Base-by-base conservation (phyloP, 73 alveolate genomes). In the Diophrys appendiculata region DNA sequence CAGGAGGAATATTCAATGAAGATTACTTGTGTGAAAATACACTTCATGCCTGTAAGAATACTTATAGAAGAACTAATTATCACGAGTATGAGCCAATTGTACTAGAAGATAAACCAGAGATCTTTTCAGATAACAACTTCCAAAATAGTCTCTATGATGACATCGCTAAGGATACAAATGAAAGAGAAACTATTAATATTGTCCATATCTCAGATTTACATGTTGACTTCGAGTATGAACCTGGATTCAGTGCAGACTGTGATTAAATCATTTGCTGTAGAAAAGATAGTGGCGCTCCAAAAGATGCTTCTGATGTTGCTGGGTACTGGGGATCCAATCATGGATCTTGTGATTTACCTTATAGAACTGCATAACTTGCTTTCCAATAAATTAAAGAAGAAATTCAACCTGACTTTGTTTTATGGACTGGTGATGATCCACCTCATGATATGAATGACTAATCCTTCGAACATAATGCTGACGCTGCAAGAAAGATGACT, bases 401-500 rank as follows among this genome's bases (percentile, higher is more conserved):
- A 30, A 0, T 65, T 27, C 78, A 88, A 24, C 86, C 92, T 27
- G 97, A 92, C 80, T 77, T 88, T 33, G 83, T 92, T 29, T 77
- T 92, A 65, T 92, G 95, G 95, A 88, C 95, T n/a, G 97, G 97
- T 22, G 97, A 92, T 80, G 84, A 78, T 76, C 86, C 89, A 0
- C 91, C 93, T 0, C 97, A 92, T 77, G 95, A 88, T 70, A 53
- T 60, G 2, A 11, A n/a, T 5, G 60, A 43, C 18, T 18, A 43
- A 43, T 43, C 60, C 60, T 18, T 43, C 65, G 52, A 32, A 27
- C 73, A 31, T 2, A 52, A 54, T 55, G 24, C 79, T 0, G 74
- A 33, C 29, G 33, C 88, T 2, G n/a, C 56, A 76, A 69, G 28
- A 55, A 43, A 76, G 1, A n/a, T 72, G 22, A 52, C 69, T 18